Evolutionary conservation across 2,329 filamentous ascomycete genomes (phyloP).

Genomic region (Fusarium verrucosum): DNA sequence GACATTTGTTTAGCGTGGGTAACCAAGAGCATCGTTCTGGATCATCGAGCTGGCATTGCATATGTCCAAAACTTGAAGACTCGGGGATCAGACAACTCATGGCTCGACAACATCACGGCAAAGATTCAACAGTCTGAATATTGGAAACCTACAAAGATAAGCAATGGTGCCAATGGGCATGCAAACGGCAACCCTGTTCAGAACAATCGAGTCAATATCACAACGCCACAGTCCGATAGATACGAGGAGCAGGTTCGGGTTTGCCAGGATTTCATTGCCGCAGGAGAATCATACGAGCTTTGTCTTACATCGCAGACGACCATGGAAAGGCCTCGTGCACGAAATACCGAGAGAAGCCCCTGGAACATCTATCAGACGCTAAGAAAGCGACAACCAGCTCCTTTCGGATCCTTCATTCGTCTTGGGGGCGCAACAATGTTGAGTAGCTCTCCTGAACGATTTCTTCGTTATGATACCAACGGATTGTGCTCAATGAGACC

Average conservation of each 20-base stretch:
- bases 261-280: constrained; percentile 77
- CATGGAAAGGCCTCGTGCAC: constrained; percentile 56
- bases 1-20: constrained; percentile 82
- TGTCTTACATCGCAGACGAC: constrained; percentile 81
- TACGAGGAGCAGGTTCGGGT: constrained; percentile 74
- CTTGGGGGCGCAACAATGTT: constrained; percentile 76
- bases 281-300: constrained; percentile 86
- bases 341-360: constrained; percentile 48
- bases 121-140: constrained; percentile 47
- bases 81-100: constrained; percentile 43
- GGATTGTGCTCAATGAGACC: constrained; percentile 82
- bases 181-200: constrained; percentile 21
- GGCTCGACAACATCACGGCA: constrained; percentile 46
- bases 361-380: constrained; percentile 80
- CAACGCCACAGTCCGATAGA: constrained; percentile 53
- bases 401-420: constrained; percentile 84
- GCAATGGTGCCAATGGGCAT: constrained; percentile 12
- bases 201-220: constrained; percentile 42
- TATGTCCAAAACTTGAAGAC: constrained; percentile 66
- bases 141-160: constrained; percentile 44
- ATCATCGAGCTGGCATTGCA: constrained; percentile 69
- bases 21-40: constrained; percentile 78
- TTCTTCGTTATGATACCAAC: constrained; percentile 66
- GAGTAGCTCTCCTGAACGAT: constrained; percentile 88
- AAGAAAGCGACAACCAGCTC: constrained; percentile 77